A percentile compares a stretch with the other conserved stretches of the same genome.
Conservation (phyloP, 1,284 basidiomycete genomes). For the Laetiporus sulphureus region DNA sequence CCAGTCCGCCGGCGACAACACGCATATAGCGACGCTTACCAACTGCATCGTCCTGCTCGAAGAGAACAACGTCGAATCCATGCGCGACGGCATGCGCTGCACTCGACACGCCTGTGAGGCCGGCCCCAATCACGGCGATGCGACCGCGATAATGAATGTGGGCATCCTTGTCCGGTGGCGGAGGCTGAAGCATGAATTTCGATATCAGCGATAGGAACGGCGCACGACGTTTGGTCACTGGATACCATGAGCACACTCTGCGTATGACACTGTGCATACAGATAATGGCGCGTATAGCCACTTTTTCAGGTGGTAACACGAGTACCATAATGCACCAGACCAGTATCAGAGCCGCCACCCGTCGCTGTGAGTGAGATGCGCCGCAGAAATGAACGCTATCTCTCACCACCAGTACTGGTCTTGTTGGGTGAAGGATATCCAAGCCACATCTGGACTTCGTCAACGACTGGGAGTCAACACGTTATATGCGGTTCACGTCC, state of each 20-base stretch:
- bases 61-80: constrained; percentile 49
- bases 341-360: too few relatives aligned
- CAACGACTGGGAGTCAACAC: too few relatives aligned
- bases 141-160: constrained; percentile 25
- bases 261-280: neutral
- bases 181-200: constrained; percentile 4
- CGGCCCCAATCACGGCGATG: constrained; percentile 48
- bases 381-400: too few relatives aligned
- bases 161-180: constrained; percentile 26
- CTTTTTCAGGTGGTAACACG: too few relatives aligned
- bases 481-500: too few relatives aligned
- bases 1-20: constrained; percentile 12
- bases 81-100: constrained; percentile 47
- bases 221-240: neutral
- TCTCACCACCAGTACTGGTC: too few relatives aligned
- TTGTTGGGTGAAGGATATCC: too few relatives aligned
- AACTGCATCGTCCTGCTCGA: constrained; percentile 29
- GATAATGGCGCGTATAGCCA: too few relatives aligned
- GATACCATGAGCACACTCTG: neutral
- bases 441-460: too few relatives aligned
- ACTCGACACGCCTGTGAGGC: constrained; percentile 43
- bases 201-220: neutral
- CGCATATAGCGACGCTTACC: constrained; percentile 9
- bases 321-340: too few relatives aligned
- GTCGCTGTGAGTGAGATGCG: too few relatives aligned